phyloP scores from a whole-genome alignment of 2,329 filamentous ascomycete genomes.

The Pseudocercospora pini-densiflorae region DNA sequence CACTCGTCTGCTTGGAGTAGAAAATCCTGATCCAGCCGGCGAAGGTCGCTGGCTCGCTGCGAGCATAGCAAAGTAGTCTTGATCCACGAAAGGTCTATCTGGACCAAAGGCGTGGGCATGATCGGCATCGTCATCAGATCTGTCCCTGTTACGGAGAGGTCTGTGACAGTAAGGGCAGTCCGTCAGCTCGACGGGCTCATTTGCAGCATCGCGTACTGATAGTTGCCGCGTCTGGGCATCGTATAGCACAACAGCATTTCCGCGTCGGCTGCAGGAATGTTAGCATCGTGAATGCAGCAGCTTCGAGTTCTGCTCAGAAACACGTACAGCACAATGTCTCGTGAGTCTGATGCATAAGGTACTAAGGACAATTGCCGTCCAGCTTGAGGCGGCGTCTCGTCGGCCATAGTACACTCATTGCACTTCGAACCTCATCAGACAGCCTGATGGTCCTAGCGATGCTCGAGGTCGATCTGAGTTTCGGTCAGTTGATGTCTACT shows the following conservation, averaged over 20 bases:
- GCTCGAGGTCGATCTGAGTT: background rate
- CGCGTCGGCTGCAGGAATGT: constrained; percentile 72
- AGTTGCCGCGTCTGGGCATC: constrained; percentile 85
- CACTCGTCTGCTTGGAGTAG: constrained; percentile 47
- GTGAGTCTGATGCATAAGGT: constrained; percentile 73
- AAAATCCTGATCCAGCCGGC: constrained; percentile 52
- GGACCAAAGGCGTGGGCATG: constrained; percentile 50
- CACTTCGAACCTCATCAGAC: background rate
- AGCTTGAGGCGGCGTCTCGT: constrained; percentile 36
- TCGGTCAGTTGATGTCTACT: background rate
- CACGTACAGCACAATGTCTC: constrained; percentile 79
- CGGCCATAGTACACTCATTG: constrained; percentile 34
- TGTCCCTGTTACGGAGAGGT: constrained; percentile 61
- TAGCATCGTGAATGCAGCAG: background rate
- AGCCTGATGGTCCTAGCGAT: background rate
- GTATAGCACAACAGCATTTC: constrained; percentile 89
- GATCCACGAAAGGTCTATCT: constrained; percentile 73
- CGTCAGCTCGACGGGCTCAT: constrained; percentile 59
- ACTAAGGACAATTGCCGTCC: constrained; percentile 68
- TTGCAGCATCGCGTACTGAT: constrained; percentile 71
- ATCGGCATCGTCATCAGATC: constrained; percentile 41
- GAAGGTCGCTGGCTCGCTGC: constrained; percentile 55
- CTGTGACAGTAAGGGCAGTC: constrained; percentile 93
- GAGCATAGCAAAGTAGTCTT: constrained; percentile 95
- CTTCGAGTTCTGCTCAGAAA: background rate